Evolutionary conservation across 768 basidiomycete genomes (phyloP).

Genomic region (Lactifluus volemus): DNA sequence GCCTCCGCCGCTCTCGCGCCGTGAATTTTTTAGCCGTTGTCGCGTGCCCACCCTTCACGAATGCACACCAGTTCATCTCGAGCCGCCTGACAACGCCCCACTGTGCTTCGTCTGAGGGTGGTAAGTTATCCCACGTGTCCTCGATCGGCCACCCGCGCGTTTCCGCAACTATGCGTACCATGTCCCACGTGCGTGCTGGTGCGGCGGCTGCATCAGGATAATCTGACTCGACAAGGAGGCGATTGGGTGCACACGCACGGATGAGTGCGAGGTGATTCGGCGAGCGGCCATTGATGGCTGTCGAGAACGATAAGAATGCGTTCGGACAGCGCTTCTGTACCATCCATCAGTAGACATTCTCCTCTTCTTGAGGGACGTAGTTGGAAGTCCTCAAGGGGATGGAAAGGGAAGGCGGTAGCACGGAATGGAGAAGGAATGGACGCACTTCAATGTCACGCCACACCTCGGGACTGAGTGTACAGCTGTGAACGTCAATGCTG

Average conservation of each 20-base stretch:
- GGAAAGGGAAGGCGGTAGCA: not conserved
- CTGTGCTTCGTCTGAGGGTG: conserved; percentile 24
- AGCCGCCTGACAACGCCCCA: conserved; percentile 64
- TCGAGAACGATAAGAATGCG: conserved; percentile 82
- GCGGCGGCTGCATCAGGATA: conserved; percentile 56
- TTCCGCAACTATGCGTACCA: conserved; percentile 60
- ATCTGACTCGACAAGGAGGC: conserved; percentile 85
- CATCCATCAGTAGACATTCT: not conserved
- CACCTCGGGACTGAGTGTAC: conserved; percentile 70
- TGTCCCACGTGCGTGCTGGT: conserved; percentile 63
- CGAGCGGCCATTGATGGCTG: conserved; percentile 72
- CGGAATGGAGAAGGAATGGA: not conserved
- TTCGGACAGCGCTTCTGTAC: conserved; percentile 61
- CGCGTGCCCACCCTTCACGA: conserved; percentile 42
- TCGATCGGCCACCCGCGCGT: conserved; percentile 76
- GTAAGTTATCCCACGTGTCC: conserved; percentile 29
- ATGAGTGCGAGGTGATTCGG: conserved; percentile 57
- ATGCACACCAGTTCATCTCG: conserved; percentile 63
- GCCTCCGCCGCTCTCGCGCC: conserved; percentile 12
- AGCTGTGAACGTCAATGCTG: conserved; percentile 87
- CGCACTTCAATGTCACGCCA: conserved; percentile 70
- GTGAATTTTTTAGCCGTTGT: not conserved
- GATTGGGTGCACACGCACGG: conserved; percentile 46
- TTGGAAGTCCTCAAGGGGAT: not conserved
- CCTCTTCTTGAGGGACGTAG: conserved; percentile 1